Evolutionary conservation across 768 basidiomycete genomes (phyloP), one percentile per base, ranked within the genome.

Genomic region (Pleurotus salmoneostramineus): DNA sequence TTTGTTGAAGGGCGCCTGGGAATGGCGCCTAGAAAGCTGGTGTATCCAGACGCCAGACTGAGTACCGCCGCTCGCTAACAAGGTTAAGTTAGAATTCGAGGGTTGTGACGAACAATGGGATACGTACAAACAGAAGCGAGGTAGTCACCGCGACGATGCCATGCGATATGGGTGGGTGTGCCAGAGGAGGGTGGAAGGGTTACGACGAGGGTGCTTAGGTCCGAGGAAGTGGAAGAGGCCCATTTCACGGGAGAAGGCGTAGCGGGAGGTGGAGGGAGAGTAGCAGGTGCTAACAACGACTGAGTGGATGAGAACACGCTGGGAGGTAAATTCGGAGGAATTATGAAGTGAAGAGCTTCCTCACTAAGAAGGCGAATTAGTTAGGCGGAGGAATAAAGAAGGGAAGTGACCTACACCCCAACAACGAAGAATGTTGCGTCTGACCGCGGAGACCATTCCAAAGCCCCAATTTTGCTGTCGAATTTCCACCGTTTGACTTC

Each of bases 1-100:
- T 71, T 94, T 95, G 71, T 89, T 94, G 85, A 99, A 98, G 8
- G 97, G 97, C 4, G 95, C 93, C 73, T 99, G 97, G 3, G 96
- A 98, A 71, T 97, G 91, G 68, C 95, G 87, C 60, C 91, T 88
- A 32, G 91, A 89, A 14, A 97, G 70, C 68, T 99, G 97, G 68
- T 99, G 97, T 52, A 99, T 97, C 85, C 96, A 94, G 32, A 98
- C 91, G 46, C 87, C 84, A 36, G 89, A 88, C 68, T 93, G 90
- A 35, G 79, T 81, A 50, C 87, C 90, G 62, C 77, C 80, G 63
- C 75, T 82, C 12, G 87, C 87, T 89, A 44, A 56, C 50, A 14
- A 45, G 37, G 40, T 49, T 5, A 43, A 6, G 21, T 45, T 40
- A 56, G 32, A 60, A 55, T 11, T 61, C 21, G 63, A 32, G 55